phyloP scores from a whole-genome alignment of 441 rosid genomes.

The Mallotus repandus region DNA sequence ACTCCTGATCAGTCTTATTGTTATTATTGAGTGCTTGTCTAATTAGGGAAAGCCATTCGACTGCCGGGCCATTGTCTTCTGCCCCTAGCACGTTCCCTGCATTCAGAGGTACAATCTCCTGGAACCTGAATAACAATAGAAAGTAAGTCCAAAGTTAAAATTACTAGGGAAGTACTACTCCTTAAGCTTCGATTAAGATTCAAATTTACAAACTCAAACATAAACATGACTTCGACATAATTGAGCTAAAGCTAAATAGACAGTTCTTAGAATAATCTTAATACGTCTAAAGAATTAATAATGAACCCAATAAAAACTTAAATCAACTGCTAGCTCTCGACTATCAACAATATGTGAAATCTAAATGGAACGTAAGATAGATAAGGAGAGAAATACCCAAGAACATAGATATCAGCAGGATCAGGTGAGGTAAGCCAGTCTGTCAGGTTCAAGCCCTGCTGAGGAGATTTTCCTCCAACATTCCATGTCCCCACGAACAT shows the following conservation, averaged over 20 bases:
- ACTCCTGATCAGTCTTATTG: constrained; percentile 30
- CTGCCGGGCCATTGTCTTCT: constrained; percentile 59
- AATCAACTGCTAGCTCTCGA: no score
- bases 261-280: no score
- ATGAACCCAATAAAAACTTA: no score
- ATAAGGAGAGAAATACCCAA: constrained; percentile 49
- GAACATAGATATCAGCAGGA: constrained; percentile 83
- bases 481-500: constrained; percentile 99
- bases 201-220: no score
- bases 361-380: not conserved
- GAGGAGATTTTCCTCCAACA: constrained; percentile 90
- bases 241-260: no score
- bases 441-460: constrained; percentile 62
- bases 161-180: no score
- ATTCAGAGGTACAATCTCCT: constrained; percentile 71
- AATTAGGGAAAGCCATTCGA: constrained; percentile 61
- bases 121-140: constrained; percentile 44
- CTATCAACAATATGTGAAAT: no score
- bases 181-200: no score
- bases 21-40: constrained; percentile 56
- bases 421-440: constrained; percentile 68
- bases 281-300: no score
- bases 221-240: no score
- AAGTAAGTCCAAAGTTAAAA: not conserved
- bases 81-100: constrained; percentile 78